These are phyloP conservation scores for Suhomyces sp. DNA, from an alignment of 805 yeast genomes.

Conservation along the genomic window DNA sequence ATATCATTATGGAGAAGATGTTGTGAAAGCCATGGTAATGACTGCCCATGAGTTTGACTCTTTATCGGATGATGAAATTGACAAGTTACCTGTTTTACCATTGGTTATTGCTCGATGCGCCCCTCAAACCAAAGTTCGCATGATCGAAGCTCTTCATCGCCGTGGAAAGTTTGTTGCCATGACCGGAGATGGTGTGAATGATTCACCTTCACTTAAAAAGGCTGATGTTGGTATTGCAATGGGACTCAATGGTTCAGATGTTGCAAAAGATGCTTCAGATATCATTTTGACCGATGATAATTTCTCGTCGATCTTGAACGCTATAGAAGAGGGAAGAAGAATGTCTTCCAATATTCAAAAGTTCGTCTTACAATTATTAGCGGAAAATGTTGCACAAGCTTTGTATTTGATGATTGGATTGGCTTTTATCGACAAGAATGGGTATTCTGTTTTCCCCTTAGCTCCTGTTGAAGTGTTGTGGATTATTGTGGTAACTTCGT, in stretches of 20 bases:
- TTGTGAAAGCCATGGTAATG: slow-evolving; percentile 59
- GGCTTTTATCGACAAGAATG: slow-evolving; percentile 32
- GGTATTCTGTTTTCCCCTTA: slow-evolving; percentile 38
- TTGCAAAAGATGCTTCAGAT: slow-evolving; percentile 29
- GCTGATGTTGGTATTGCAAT: slow-evolving; percentile 32
- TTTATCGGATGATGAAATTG: slow-evolving; percentile 60
- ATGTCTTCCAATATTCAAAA: slow-evolving; percentile 36
- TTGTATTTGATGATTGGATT: slow-evolving; percentile 42
- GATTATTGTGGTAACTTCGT: slow-evolving; percentile 36
- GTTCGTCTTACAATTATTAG: slow-evolving; percentile 33
- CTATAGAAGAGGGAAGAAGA: slow-evolving; percentile 30
- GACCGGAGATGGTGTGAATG: slow-evolving; percentile 56
- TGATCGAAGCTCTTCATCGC: slow-evolving; percentile 69
- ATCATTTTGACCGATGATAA: slow-evolving; percentile 29
- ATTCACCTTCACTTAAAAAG: slow-evolving; percentile 26
- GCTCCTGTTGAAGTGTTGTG: slow-evolving; percentile 42
- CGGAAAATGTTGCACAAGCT: slow-evolving; percentile 30
- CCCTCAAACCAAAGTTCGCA: slow-evolving; percentile 76
- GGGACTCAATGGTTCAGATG: slow-evolving; percentile 31
- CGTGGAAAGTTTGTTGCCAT: slow-evolving; percentile 57
- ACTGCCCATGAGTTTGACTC: slow-evolving; percentile 71
- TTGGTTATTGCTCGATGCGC: slow-evolving; percentile 81
- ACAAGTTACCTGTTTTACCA: slow-evolving; percentile 62
- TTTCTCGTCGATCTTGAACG: slow-evolving; percentile 27
- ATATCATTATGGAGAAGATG: slow-evolving; percentile 33